A percentile compares a stretch with the other conserved stretches of the same genome.
phyloP scores from a whole-genome alignment of 2,329 filamentous ascomycete species.

The Amesomyces nigricolor region DNA sequence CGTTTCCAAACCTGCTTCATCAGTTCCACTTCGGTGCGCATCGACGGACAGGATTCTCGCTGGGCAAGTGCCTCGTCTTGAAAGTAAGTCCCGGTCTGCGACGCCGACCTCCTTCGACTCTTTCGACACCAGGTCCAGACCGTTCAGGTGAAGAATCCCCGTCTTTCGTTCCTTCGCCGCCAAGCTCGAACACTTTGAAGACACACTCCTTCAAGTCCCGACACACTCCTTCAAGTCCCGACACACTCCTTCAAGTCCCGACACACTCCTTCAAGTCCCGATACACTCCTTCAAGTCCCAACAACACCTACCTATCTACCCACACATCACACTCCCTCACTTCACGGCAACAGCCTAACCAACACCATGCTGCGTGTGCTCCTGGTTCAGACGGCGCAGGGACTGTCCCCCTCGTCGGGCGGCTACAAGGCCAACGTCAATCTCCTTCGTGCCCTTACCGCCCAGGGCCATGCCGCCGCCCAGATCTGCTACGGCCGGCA shows the following conservation, averaged over 20 bases:
- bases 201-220: neutral
- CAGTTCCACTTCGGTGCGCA: neutral
- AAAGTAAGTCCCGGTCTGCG: neutral
- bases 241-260: neutral
- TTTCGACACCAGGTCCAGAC: neutral
- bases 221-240: no score
- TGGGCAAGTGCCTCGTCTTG: conserved; percentile 1
- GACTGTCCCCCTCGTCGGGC: conserved; percentile 25
- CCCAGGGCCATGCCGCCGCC: conserved; percentile 15
- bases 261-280: no score
- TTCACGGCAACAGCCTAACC: conserved; percentile 1
- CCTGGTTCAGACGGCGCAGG: conserved; percentile 26
- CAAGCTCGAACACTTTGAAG: neutral
- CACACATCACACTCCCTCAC: neutral
- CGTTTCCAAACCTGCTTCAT: neutral
- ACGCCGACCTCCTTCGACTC: neutral
- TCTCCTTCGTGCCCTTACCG: conserved; percentile 20
- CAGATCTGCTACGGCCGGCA: conserved; percentile 24
- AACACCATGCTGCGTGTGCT: conserved; percentile 21
- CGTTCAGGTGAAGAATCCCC: conserved; percentile 13
- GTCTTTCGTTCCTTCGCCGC: conserved; percentile 11
- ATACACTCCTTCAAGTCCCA: no score
- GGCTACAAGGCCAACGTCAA: conserved; percentile 26
- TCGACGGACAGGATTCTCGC: conserved; percentile 4
- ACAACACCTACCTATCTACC: neutral